Percentiles rank a stretch among this genome's conserved stretches.
These are phyloP conservation scores for Syzygium jambos DNA, from an alignment of 345 rosid species.

Conservation along the genomic window DNA sequence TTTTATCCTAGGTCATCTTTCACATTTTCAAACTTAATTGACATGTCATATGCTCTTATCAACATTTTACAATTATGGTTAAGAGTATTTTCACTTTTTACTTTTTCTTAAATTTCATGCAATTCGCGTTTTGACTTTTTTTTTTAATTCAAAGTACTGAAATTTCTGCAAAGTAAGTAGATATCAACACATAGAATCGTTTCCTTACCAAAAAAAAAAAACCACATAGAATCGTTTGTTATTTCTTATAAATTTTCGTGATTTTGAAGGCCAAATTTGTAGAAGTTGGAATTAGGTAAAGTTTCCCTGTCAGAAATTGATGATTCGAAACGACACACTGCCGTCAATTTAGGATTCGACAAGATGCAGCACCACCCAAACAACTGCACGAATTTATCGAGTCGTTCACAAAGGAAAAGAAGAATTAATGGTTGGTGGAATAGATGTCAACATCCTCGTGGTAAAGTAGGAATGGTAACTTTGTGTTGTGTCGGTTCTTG, in stretches of 20 bases:
- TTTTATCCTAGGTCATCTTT: too few species aligned
- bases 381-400: background rate
- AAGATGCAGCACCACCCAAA: accelerated
- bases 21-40: too few species aligned
- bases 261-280: background rate
- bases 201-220: too few species aligned
- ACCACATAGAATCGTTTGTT: background rate
- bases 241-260: background rate
- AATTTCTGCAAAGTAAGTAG: background rate
- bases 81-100: accelerated
- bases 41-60: too few species aligned
- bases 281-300: background rate
- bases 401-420: background rate
- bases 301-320: background rate
- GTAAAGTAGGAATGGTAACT: background rate
- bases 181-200: background rate
- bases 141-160: background rate
- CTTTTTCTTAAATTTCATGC: background rate
- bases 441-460: background rate
- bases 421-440: background rate
- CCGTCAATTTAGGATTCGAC: background rate
- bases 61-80: background rate
- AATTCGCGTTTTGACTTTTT: background rate
- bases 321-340: background rate
- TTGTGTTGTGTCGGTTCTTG: background rate